phyloP scores from a whole-genome alignment of 164 flowering plant species.

The Chimonanthus salicifolius region DNA sequence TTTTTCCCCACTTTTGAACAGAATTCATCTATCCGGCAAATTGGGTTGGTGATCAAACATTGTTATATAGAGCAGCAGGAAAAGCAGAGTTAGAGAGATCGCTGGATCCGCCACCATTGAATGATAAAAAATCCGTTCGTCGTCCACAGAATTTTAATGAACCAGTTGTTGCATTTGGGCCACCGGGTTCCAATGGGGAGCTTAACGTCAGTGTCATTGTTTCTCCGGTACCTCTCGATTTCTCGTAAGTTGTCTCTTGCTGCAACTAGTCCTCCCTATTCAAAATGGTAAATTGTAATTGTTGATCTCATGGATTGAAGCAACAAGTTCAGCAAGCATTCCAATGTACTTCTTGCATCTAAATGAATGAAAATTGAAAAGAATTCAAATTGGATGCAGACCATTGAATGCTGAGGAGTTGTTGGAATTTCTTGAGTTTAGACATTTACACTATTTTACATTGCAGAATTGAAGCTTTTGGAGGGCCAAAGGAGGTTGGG shows the following conservation, averaged over 20 bases:
- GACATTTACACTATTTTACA: neutral
- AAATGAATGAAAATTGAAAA: neutral
- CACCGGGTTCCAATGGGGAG: slow-evolving; percentile 89
- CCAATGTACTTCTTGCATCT: neutral
- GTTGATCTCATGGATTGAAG: neutral
- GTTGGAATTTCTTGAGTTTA: neutral
- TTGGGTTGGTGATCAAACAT: slow-evolving; percentile 91
- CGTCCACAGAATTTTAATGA: slow-evolving; percentile 48
- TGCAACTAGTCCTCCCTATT: no score
- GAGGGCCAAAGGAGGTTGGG: slow-evolving; percentile 81
- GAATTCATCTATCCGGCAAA: slow-evolving; percentile 82
- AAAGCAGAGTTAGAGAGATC: slow-evolving; percentile 56
- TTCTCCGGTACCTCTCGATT: slow-evolving; percentile 66
- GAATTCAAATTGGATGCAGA: no score
- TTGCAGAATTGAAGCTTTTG: slow-evolving; percentile 80
- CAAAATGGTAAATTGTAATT: neutral
- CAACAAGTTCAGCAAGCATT: neutral
- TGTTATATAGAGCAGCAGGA: slow-evolving; percentile 66
- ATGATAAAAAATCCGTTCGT: slow-evolving; percentile 13
- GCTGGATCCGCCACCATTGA: slow-evolving; percentile 70
- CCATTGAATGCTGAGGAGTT: neutral
- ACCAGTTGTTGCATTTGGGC: slow-evolving; percentile 83
- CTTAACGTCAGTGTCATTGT: slow-evolving; percentile 93
- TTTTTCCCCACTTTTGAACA: slow-evolving; percentile 16
- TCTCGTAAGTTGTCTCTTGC: slow-evolving; percentile 49